Conservation (phyloP, 2,329 filamentous ascomycete genomes). For the Dactylellina sp. region DNA sequence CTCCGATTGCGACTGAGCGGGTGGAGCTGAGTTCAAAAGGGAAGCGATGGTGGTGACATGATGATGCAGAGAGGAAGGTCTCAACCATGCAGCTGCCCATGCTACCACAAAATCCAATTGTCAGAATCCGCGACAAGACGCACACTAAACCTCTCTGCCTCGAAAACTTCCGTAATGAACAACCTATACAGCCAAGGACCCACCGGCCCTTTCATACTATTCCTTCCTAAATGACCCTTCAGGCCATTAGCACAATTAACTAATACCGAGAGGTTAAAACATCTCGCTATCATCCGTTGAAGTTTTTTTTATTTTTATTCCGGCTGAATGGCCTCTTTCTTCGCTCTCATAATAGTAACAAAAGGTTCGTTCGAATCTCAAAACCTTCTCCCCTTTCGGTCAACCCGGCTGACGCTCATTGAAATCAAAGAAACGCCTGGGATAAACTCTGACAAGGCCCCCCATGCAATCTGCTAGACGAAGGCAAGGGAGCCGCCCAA, state of each 20-base stretch:
- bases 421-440: not conserved
- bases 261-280: too few relatives aligned
- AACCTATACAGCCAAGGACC: too few relatives aligned
- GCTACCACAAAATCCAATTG: too few relatives aligned
- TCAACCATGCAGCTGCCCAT: too few relatives aligned
- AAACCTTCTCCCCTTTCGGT: constrained; percentile 37
- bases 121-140: constrained; percentile 1
- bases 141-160: not conserved
- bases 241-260: too few relatives aligned
- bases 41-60: not conserved
- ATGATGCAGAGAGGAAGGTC: not conserved
- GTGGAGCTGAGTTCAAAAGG: not conserved
- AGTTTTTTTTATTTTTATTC: too few relatives aligned
- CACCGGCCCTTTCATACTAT: too few relatives aligned
- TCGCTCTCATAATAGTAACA: too few relatives aligned
- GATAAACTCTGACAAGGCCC: not conserved
- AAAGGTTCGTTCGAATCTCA: constrained; percentile 15
- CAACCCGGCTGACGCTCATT: constrained; percentile 25
- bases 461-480: not conserved
- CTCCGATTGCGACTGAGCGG: not conserved
- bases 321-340: too few relatives aligned
- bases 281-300: too few relatives aligned
- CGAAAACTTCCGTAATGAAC: constrained; percentile 9
- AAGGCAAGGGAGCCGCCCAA: constrained; percentile 28
- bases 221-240: too few relatives aligned